These are phyloP conservation scores for Exutisphaerella laricina DNA, from an alignment of 2,329 filamentous ascomycete genomes.

Conservation along the genomic window DNA sequence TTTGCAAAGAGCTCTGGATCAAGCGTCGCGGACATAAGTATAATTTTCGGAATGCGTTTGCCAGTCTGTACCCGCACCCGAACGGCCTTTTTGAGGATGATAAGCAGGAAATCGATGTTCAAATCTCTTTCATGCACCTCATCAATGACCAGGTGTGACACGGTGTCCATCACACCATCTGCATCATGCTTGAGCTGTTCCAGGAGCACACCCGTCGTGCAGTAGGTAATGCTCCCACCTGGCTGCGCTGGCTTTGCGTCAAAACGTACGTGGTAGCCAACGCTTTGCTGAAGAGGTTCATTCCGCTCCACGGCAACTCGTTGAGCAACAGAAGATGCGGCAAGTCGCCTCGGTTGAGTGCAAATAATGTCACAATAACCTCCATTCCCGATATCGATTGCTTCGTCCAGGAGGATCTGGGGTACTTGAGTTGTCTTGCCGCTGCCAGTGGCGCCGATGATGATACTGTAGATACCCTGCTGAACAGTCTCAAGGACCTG, in stretches of 20 bases:
- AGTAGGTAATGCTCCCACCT: slow-evolving; percentile 44
- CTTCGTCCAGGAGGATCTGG: slow-evolving; percentile 50
- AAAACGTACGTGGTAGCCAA: slow-evolving; percentile 46
- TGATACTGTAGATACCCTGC: slow-evolving; percentile 40
- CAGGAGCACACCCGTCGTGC: slow-evolving; percentile 47
- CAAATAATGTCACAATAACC: slow-evolving; percentile 46
- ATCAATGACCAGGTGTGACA: slow-evolving; percentile 48
- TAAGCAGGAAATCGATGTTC: slow-evolving; percentile 43
- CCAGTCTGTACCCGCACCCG: slow-evolving; percentile 31
- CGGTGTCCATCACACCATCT: slow-evolving; percentile 37
- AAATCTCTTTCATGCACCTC: slow-evolving; percentile 48
- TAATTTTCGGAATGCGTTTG: slow-evolving; percentile 39
- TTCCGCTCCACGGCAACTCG: slow-evolving; percentile 45
- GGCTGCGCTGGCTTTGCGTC: slow-evolving; percentile 33
- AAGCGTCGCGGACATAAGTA: slow-evolving; percentile 48
- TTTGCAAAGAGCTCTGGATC: slow-evolving; percentile 42
- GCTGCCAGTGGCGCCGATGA: slow-evolving; percentile 44
- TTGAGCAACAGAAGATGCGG: slow-evolving; percentile 42
- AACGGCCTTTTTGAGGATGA: slow-evolving; percentile 41
- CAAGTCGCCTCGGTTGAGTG: slow-evolving; percentile 46
- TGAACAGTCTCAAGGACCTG: slow-evolving; percentile 34
- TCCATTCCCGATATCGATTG: slow-evolving; percentile 37
- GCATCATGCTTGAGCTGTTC: slow-evolving; percentile 39
- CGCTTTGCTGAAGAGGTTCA: slow-evolving; percentile 36
- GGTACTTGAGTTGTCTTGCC: slow-evolving; percentile 50